A percentile compares a stretch with the other conserved stretches of the same genome.
phyloP scores from a whole-genome alignment of 169 alveolate species.

The Theileria sp. region DNA sequence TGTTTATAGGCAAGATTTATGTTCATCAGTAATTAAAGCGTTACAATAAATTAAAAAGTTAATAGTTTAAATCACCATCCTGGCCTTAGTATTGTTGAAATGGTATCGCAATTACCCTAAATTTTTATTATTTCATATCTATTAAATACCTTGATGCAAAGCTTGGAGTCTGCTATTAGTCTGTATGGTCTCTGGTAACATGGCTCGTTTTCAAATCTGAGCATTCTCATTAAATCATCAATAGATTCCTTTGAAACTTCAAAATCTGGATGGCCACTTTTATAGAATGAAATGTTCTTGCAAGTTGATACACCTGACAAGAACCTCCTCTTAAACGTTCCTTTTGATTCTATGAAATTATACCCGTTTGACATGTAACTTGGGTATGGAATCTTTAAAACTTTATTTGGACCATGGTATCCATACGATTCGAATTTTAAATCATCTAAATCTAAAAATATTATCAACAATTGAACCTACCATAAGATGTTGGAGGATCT shows the following conservation, averaged over 20 bases:
- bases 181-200: slow-evolving; percentile 40
- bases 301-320: slow-evolving; percentile 17
- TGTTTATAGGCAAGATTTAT: slow-evolving; percentile 39
- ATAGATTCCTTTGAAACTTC: slow-evolving; percentile 13
- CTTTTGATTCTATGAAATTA: neutral
- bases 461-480: neutral
- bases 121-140: neutral
- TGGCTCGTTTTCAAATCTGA: slow-evolving; percentile 25
- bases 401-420: neutral
- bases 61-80: slow-evolving; percentile 4
- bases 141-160: slow-evolving; percentile 53
- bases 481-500: neutral
- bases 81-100: slow-evolving; percentile 28
- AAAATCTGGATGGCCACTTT: neutral
- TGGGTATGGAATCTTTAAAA: slow-evolving; percentile 12
- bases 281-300: slow-evolving; percentile 8
- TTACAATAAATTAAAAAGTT: neutral
- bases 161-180: slow-evolving; percentile 58
- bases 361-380: neutral
- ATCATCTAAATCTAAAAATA: neutral
- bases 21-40: slow-evolving; percentile 40
- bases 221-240: slow-evolving; percentile 16
- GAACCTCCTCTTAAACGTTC: slow-evolving; percentile 16
- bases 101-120: slow-evolving; percentile 44
- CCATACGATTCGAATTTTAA: neutral